These are phyloP conservation scores for Plasmodium knowlesi DNA, from an alignment of 169 alveolate species.

Conservation along the genomic window DNA sequence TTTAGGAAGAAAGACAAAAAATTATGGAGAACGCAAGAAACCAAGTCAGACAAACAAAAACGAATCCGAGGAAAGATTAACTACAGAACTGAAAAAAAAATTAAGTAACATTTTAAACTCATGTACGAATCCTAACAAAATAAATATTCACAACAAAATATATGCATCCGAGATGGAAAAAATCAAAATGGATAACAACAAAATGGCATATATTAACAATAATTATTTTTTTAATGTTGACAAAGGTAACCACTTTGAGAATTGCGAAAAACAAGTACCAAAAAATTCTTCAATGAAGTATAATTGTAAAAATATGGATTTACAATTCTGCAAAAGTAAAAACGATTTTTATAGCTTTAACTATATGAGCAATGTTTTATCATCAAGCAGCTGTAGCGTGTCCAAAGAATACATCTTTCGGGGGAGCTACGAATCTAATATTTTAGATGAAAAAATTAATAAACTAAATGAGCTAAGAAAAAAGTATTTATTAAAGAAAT, in stretches of 20 bases:
- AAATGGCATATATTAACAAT: conserved; percentile 44
- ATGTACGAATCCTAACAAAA: conserved; percentile 46
- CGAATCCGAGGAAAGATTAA: not conserved
- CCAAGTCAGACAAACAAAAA: not conserved
- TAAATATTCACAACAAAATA: conserved; percentile 64
- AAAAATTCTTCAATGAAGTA: conserved; percentile 37
- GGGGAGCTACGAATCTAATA: conserved; percentile 35
- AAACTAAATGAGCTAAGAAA: conserved; percentile 49
- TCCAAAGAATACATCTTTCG: conserved; percentile 37
- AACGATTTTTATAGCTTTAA: conserved; percentile 60
- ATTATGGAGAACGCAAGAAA: not conserved
- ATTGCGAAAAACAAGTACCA: not conserved
- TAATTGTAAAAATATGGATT: conserved; percentile 39
- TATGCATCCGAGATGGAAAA: conserved; percentile 63
- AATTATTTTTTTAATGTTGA: conserved; percentile 62
- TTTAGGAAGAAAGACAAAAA: conserved; percentile 2
- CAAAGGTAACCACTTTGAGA: conserved; percentile 30
- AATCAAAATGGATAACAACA: conserved; percentile 26
- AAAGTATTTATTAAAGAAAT: conserved; percentile 54
- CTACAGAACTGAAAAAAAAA: conserved; percentile 36
- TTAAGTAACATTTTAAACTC: conserved; percentile 37
- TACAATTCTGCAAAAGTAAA: conserved; percentile 48
- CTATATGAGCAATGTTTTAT: conserved; percentile 60
- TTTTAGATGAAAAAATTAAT: conserved; percentile 33
- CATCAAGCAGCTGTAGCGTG: conserved; percentile 44